phyloP scores from a whole-genome alignment of 2,329 filamentous ascomycete species.

The Nectriaceae sp. region DNA sequence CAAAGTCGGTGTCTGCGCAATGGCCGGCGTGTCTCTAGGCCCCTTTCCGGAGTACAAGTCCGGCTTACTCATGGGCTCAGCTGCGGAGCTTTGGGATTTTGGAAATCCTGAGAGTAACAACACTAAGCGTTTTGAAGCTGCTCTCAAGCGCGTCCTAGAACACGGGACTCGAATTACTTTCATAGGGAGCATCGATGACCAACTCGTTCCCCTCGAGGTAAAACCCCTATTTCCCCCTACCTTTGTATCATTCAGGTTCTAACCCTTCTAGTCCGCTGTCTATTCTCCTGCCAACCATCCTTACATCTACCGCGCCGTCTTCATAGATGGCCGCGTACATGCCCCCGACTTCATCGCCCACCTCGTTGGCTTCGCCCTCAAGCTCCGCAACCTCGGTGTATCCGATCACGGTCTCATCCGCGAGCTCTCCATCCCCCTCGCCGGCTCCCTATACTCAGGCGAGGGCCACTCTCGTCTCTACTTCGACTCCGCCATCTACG shows the following conservation, averaged over 20 bases:
- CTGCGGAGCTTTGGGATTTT: slow-evolving; percentile 95
- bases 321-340: slow-evolving; percentile 90
- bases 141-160: slow-evolving; percentile 72
- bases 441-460: slow-evolving; percentile 86
- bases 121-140: slow-evolving; percentile 76
- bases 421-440: slow-evolving; percentile 84
- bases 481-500: slow-evolving; percentile 84
- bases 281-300: slow-evolving; percentile 86
- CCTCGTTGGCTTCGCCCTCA: slow-evolving; percentile 88
- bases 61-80: slow-evolving; percentile 83
- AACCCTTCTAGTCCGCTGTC: slow-evolving; percentile 66
- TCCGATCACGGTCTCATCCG: slow-evolving; percentile 91
- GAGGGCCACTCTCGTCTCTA: slow-evolving; percentile 94
- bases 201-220: slow-evolving; percentile 89
- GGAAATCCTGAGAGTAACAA: slow-evolving; percentile 78
- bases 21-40: slow-evolving; percentile 90
- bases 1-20: slow-evolving; percentile 82
- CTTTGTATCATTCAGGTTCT: not conserved
- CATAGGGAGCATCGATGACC: slow-evolving; percentile 94
- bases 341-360: slow-evolving; percentile 93
- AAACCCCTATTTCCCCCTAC: slow-evolving; percentile 16
- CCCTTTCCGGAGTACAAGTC: slow-evolving; percentile 93
- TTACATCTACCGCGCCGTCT: slow-evolving; percentile 93
- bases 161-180: slow-evolving; percentile 85
- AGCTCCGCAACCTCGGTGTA: slow-evolving; percentile 89